Base-by-base conservation (phyloP, 164 flowering plant species). In the Euptelea pleiosperma region DNA sequence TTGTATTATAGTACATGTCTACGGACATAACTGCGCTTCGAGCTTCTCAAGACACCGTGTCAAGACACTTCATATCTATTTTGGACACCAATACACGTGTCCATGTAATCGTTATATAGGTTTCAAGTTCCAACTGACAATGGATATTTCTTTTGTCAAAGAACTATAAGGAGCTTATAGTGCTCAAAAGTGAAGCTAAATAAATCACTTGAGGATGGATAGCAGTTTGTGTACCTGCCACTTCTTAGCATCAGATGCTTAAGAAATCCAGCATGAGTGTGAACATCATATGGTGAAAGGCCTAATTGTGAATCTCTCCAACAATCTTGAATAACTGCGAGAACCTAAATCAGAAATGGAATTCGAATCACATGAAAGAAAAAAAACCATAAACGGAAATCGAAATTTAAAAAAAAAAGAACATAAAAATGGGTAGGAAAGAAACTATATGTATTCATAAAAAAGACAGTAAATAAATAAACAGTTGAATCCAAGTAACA, bases 161-260 rank as follows among this genome's bases (percentile, higher is more conserved):
- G 0, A 51, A 51, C 5, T 18, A 30, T 51, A 51, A 28, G 14
- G 8, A 51, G 37, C 55, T 14, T 34, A 25, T n/a, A 51, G 30
- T 15, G 37, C 35, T 56, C 9, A 8, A n/a, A 25, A 45, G 19
- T 25, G 41, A 41, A 43, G 31, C 10, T 28, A 25, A 61, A 25
- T 33, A 41, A 39, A 68, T 26, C 48, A 41, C 12, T 16, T 6
- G 25, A 70, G 45, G 26, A 47, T 7, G n/a, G 24, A 7, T 24
- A 48, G 28, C 43, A 59, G 5, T 39, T 34, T 15, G 40, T 25
- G 2, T 77, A 93, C 97, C 99, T 90, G 66, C 99, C 99, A 59
- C 81, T 78, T 79, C 96, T 79, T 40, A 93, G 74, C 82, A 90
- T 78, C 28, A 93, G 72, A 78, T 90, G 97, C 78, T 93, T 93